These are phyloP conservation scores for Dactylella cylindrospora DNA, from an alignment of 2,329 filamentous ascomycete species.

Conservation along the genomic window DNA sequence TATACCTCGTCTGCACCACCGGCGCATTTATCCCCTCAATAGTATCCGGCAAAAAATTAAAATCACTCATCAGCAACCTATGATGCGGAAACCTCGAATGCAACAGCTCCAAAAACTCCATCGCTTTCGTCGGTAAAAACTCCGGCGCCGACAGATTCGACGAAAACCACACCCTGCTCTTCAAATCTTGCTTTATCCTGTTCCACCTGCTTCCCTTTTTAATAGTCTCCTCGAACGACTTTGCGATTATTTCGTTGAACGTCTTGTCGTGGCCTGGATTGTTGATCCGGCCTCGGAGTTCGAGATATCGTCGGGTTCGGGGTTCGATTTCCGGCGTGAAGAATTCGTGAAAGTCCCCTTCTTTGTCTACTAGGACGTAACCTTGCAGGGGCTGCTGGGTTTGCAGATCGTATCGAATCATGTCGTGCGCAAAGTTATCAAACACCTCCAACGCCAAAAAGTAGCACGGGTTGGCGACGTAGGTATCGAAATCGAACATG, in stretches of 20 bases:
- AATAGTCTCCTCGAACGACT: constrained; percentile 42
- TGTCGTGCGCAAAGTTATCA: constrained; percentile 96
- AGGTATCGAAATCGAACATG: constrained; percentile 89
- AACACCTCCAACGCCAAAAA: constrained; percentile 98
- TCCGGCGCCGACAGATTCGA: constrained; percentile 79
- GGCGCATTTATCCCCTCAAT: constrained; percentile 84
- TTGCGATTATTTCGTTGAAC: constrained; percentile 37
- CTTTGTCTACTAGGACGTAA: constrained; percentile 77
- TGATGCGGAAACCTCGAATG: constrained; percentile 87
- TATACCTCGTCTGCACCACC: constrained; percentile 92
- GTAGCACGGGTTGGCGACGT: constrained; percentile 91
- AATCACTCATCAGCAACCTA: constrained; percentile 84
- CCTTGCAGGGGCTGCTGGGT: constrained; percentile 85
- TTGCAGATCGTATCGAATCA: constrained; percentile 80
- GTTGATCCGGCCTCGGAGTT: constrained; percentile 74
- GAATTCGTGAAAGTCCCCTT: constrained; percentile 93
- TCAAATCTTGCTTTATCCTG: constrained; percentile 60
- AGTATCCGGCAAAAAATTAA: constrained; percentile 79
- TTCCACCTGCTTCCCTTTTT: constrained; percentile 21
- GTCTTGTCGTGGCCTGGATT: constrained; percentile 42
- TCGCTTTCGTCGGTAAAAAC: constrained; percentile 89
- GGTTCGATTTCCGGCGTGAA: constrained; percentile 80
- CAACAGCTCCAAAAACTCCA: constrained; percentile 95
- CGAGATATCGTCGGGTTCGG: constrained; percentile 76
- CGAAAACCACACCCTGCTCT: constrained; percentile 64